Conservation (phyloP, 2,329 filamentous ascomycete species). For the Dactylellina haptotyla region DNA sequence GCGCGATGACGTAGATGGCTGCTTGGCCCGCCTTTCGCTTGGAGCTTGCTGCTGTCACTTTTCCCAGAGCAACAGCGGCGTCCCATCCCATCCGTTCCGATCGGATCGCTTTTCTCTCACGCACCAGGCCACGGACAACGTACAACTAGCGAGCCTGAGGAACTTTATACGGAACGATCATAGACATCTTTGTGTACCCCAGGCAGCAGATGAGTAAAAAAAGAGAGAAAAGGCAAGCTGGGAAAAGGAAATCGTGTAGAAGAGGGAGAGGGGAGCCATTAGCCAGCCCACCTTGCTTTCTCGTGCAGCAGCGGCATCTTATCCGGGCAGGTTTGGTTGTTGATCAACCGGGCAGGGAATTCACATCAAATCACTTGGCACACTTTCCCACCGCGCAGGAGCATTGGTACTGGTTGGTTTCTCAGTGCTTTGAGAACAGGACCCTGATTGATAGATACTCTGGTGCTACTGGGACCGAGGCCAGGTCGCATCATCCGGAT, state of each 20-base stretch:
- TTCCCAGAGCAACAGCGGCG: background rate
- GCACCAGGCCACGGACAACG: too few relatives aligned
- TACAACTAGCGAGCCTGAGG: too few relatives aligned
- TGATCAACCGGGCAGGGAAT: slow-evolving; percentile 16
- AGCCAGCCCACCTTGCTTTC: background rate
- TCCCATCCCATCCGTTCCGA: background rate
- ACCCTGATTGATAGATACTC: slow-evolving; percentile 12
- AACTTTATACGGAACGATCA: too few relatives aligned
- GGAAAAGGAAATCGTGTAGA: too few relatives aligned
- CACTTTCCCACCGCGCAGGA: background rate
- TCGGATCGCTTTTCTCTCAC: too few relatives aligned
- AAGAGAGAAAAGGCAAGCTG: background rate
- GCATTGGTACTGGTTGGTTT: background rate
- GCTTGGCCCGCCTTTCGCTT: background rate
- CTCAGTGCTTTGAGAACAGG: too few relatives aligned
- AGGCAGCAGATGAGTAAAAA: too few relatives aligned
- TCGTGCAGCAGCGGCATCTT: slow-evolving; percentile 41
- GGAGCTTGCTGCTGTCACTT: background rate
- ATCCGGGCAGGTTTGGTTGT: slow-evolving; percentile 49
- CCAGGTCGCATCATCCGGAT: too few relatives aligned
- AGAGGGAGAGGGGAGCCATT: too few relatives aligned
- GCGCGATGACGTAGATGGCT: slow-evolving; percentile 52
- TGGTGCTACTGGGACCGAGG: too few relatives aligned
- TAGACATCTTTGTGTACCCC: too few relatives aligned
- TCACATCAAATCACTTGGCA: slow-evolving; percentile 30